phyloP scores from a whole-genome alignment of 352 stramenopile species.

The Phytophthora tubulina region DNA sequence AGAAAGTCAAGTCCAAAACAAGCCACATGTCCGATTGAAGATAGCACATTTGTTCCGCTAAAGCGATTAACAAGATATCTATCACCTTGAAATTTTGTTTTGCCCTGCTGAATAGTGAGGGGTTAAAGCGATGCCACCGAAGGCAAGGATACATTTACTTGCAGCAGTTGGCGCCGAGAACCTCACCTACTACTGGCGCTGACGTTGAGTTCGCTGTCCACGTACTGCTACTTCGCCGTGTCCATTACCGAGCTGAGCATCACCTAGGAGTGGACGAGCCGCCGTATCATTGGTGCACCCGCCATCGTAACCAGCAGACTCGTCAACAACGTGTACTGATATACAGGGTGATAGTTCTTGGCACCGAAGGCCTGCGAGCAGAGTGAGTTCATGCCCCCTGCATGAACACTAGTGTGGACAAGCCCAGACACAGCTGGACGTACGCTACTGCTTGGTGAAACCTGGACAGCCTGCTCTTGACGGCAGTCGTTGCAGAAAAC shows the following conservation, averaged over 20 bases:
- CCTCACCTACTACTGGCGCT: slow-evolving; percentile 57
- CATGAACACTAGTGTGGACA: slow-evolving; percentile 83
- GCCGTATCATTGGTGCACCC: slow-evolving; percentile 66
- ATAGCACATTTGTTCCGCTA: background rate
- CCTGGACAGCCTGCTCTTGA: slow-evolving; percentile 57
- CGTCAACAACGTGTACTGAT: slow-evolving; percentile 68
- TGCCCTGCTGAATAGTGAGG: too few relatives aligned
- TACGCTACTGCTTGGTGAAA: slow-evolving; percentile 88
- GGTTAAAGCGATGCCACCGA: too few relatives aligned
- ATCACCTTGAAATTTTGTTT: too few relatives aligned
- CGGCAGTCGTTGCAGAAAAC: slow-evolving; percentile 45
- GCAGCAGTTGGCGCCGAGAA: slow-evolving; percentile 13
- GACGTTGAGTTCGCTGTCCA: slow-evolving; percentile 62
- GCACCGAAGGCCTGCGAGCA: slow-evolving; percentile 89
- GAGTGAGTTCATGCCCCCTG: slow-evolving; percentile 82
- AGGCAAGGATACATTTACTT: background rate
- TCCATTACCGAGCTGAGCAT: slow-evolving; percentile 84
- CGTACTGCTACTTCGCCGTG: slow-evolving; percentile 84
- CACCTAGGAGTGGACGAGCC: slow-evolving; percentile 82
- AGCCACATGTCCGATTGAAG: background rate
- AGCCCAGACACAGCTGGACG: slow-evolving; percentile 78
- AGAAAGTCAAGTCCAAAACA: background rate
- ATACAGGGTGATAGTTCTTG: slow-evolving; percentile 78
- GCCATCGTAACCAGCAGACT: slow-evolving; percentile 56
- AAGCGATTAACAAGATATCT: background rate